A percentile compares a stretch with the other conserved stretches of the same genome.
Evolutionary conservation across 1,284 basidiomycete species (phyloP).

Genomic region (Trametes versicolor): DNA sequence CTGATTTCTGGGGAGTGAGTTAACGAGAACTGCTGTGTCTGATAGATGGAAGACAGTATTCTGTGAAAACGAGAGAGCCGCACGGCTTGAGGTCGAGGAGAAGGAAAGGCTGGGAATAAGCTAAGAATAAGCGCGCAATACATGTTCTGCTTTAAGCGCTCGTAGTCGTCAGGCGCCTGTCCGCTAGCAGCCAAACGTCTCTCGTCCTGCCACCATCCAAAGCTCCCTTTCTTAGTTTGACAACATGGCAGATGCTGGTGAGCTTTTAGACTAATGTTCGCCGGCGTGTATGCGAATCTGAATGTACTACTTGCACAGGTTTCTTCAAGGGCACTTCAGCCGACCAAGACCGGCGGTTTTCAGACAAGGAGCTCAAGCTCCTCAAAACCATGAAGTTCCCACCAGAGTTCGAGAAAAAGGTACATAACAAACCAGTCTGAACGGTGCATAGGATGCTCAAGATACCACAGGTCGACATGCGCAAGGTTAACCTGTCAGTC

Average conservation of each 20-base stretch:
- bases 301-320: constrained; percentile 51
- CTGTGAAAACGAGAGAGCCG: too few species aligned
- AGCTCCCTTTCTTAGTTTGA: background rate
- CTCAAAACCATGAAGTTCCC: constrained; percentile 94
- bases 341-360: constrained; percentile 90
- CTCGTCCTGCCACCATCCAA: background rate
- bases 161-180: background rate
- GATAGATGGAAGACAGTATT: too few species aligned
- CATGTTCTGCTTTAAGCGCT: too few species aligned
- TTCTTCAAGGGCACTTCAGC: constrained; percentile 91
- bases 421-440: constrained; percentile 37
- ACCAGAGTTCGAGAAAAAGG: constrained; percentile 89
- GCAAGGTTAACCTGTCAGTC: constrained; percentile 91
- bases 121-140: too few species aligned
- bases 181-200: background rate
- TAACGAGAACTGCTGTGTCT: too few species aligned
- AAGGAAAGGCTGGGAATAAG: too few species aligned
- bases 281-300: too few species aligned
- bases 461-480: constrained; percentile 83
- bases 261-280: too few species aligned
- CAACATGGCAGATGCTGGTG: constrained; percentile 7
- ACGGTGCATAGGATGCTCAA: background rate
- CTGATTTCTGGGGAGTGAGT: too few species aligned
- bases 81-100: too few species aligned
- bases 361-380: constrained; percentile 93